Evolutionary conservation across 2,329 filamentous ascomycete genomes (phyloP), one percentile per base, ranked within the genome.

Genomic region (Aspergillus versicolor): DNA sequence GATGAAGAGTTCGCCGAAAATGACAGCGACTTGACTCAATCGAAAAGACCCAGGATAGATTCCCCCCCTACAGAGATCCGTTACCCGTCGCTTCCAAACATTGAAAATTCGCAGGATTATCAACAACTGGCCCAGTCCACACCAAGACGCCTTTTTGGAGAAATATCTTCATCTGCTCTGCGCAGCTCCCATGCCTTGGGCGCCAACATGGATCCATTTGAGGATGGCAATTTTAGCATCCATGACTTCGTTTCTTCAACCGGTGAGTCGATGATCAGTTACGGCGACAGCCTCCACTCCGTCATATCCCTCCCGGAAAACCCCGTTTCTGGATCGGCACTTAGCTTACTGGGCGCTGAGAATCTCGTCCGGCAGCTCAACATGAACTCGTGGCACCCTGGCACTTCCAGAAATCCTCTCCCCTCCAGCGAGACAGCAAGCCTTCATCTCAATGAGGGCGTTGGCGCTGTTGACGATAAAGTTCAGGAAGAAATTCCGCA

Each of bases 71-170:
- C 57, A 17, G 68, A 73, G 22, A 67, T 79, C 42, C 67, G 54
- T 12, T 79, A 79, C 61, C 77, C 77, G 30, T 74, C 70, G n/a
- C 70, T 80, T 21, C 76, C 77, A 2, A 64, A 69, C 24, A 65
- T 75, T 15, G 70, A 73, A 43, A 75, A 72, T 52, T 71, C 75
- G 37, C 61, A 69, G 43, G 64, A 70, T 17, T 56, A 62, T 12
- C 68, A 67, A 37, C 61, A 64, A 12, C 52, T 61, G 47, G 60
- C 65, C 34, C 64, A 69, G 30, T 59, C 63, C 34, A 64, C 70
- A 46, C 65, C 70, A n/a, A 63, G 73, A 58, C 82, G 81, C 49
- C 73, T 88, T 5, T 88, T 87, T 65, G 85, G 85, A 12, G 85
- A 88, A 67, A 83, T 88, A 60, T 81, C 80, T 11, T 72, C 78